Percentiles rank a stretch among this genome's conserved stretches.
Evolutionary conservation across 768 basidiomycete genomes (phyloP).

Genomic region (Pleurotus tuber-regium): DNA sequence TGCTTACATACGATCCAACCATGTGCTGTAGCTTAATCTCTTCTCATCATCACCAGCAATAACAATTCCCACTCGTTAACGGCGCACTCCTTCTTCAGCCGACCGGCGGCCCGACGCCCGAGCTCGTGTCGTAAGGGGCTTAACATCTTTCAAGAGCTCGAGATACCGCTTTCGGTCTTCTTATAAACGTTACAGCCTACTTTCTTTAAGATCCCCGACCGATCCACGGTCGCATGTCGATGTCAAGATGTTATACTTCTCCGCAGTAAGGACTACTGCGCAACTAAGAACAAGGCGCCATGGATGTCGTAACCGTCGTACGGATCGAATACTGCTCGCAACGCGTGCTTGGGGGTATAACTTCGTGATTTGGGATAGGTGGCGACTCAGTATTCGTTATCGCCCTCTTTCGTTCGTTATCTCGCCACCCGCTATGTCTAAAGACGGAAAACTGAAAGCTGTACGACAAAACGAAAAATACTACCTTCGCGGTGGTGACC

Average conservation of each 20-base stretch:
- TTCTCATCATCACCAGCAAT: background rate
- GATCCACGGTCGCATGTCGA: too few species aligned
- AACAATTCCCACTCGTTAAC: background rate
- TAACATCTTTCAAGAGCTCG: too few species aligned
- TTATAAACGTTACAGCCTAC: too few species aligned
- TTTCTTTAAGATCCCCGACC: too few species aligned
- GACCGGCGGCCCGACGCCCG: background rate
- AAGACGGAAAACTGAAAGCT: too few species aligned
- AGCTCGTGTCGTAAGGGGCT: background rate
- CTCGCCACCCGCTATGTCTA: too few species aligned
- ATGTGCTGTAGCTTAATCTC: background rate
- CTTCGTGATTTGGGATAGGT: too few species aligned
- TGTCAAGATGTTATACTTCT: background rate
- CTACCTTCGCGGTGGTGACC: conserved; percentile 53
- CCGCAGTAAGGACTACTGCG: background rate
- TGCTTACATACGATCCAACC: background rate
- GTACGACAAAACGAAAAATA: conserved; percentile 31
- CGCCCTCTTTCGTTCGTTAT: background rate
- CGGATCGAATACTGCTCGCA: background rate
- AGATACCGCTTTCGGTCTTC: too few species aligned
- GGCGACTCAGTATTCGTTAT: background rate
- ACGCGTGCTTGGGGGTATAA: background rate
- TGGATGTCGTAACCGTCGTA: background rate
- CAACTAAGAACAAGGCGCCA: background rate
- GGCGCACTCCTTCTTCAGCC: background rate